phyloP scores from a whole-genome alignment of 2,329 filamentous ascomycete species.

The Cytospora piceae region DNA sequence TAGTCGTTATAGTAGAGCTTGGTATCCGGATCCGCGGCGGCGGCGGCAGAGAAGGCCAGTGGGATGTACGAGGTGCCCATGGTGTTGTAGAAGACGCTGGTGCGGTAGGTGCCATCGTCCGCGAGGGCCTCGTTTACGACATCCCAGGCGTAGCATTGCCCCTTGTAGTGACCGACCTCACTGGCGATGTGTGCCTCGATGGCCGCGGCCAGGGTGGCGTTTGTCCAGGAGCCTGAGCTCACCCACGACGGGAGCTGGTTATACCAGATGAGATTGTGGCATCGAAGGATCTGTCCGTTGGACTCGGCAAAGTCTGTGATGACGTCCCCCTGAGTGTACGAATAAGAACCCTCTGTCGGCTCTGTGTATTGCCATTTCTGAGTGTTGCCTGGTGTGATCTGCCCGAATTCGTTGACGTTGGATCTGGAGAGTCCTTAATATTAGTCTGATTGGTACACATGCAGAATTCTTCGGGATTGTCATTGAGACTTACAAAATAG shows the following conservation, averaged over 20 bases:
- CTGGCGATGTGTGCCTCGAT: conserved; percentile 64
- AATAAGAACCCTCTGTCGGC: conserved; percentile 59
- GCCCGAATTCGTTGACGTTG: conserved; percentile 62
- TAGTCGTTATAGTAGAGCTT: conserved; percentile 59
- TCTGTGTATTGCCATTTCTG: conserved; percentile 69
- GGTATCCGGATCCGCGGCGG: conserved; percentile 55
- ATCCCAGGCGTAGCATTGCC: conserved; percentile 66
- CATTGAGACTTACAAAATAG: conserved; percentile 46
- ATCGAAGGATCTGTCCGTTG: conserved; percentile 59
- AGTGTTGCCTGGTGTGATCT: conserved; percentile 66
- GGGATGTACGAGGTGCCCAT: conserved; percentile 61
- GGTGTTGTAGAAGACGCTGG: conserved; percentile 56
- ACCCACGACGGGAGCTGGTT: conserved; percentile 58
- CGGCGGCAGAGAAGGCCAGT: conserved; percentile 60
- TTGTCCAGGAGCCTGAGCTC: conserved; percentile 56
- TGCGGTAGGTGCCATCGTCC: conserved; percentile 59
- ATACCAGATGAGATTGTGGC: conserved; percentile 63
- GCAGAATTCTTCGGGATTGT: background rate
- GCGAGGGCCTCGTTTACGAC: conserved; percentile 67
- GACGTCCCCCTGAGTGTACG: conserved; percentile 60
- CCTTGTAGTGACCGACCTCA: conserved; percentile 60
- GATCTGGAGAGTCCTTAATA: conserved; percentile 34
- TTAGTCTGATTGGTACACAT: background rate
- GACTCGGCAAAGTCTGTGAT: conserved; percentile 52
- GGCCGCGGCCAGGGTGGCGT: conserved; percentile 54